A percentile compares a stretch with the other conserved stretches of the same genome.
These are phyloP conservation scores for Physcomitrium patens DNA, from an alignment of 225 moss, liverwort and hornwort genomes.

Conservation along the genomic window DNA sequence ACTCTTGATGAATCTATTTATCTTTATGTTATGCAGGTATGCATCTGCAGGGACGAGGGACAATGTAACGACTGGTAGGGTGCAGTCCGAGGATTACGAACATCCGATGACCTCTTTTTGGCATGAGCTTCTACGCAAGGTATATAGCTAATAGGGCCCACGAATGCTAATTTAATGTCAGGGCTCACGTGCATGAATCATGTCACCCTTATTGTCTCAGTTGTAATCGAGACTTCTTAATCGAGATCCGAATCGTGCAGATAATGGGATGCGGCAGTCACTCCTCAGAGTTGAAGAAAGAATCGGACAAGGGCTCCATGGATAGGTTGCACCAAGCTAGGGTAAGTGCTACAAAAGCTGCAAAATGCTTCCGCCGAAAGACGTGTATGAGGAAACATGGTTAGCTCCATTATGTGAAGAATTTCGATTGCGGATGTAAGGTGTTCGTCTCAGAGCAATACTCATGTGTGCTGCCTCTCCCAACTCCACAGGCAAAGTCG, in stretches of 20 bases:
- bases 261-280: not conserved
- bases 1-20: not conserved
- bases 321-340: slow-evolving; percentile 46
- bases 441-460: not conserved
- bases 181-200: not conserved
- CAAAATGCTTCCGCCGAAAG: too few species aligned
- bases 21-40: slow-evolving; percentile 38
- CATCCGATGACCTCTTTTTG: slow-evolving; percentile 30
- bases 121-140: slow-evolving; percentile 36
- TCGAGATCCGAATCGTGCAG: slow-evolving; percentile 30
- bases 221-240: not conserved
- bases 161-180: not conserved
- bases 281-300: slow-evolving; percentile 21
- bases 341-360: slow-evolving; percentile 26
- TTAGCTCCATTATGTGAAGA: slow-evolving; percentile 1
- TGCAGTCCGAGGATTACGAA: slow-evolving; percentile 30
- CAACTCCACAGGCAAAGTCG: slow-evolving; percentile 39
- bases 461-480: not conserved
- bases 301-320: slow-evolving; percentile 29
- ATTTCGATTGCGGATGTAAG: not conserved
- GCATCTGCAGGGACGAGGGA: slow-evolving; percentile 55
- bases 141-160: not conserved
- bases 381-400: too few species aligned
- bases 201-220: not conserved
- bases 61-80: not conserved